Base-by-base conservation (phyloP, 306 rosid genomes). In the Echinosophora koreensis region DNA sequence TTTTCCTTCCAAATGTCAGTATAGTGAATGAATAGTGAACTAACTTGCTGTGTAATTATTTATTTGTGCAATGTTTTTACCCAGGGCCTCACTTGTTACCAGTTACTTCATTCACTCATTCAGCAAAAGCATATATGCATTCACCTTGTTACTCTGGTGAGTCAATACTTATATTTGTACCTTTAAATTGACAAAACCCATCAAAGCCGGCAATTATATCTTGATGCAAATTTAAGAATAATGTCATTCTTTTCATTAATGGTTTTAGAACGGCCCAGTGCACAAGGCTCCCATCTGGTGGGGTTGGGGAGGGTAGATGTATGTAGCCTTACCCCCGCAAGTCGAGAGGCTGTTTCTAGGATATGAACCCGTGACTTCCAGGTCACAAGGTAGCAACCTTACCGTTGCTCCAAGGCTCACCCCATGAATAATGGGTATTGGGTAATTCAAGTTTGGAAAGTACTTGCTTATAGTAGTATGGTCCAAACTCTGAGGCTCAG, bases 81-180 rank as follows among this genome's bases (percentile, higher is more conserved):
- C 17, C 89, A 95, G 98, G 93, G 86, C 14, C 83, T 92, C 58
- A 90, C 97, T 44, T 95, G 98, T 77, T 74, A 77, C 89, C 96
- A 86, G 80, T 87, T 92, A 82, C 93, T 92, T 78, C 92, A 85
- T 80, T 86, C 97, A 4, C 89, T 95, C 71, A 97, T 95, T 87
- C 97, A 72, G 86, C 95, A 82, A 74, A 95, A 88, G 81, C 91
- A 88, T 86, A 88, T 92, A 71, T 92, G 98, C 78, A 76, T 83
- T 76, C 92, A 92, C 69, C 97, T 95, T 80, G 90, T 90, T 82
- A 76, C 89, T 28, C 83, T 95, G 94, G 98, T 94, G 77, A 87
- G 98, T 89, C 69, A 52, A 42, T 51, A 58, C 60, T 28, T 69
- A 14, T 63, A 74, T 35, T 15, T 22, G 68, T 69, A n/a, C 75